Conservation (phyloP, 2,329 filamentous ascomycete species). For the Phyllosticta citrichinensis region DNA sequence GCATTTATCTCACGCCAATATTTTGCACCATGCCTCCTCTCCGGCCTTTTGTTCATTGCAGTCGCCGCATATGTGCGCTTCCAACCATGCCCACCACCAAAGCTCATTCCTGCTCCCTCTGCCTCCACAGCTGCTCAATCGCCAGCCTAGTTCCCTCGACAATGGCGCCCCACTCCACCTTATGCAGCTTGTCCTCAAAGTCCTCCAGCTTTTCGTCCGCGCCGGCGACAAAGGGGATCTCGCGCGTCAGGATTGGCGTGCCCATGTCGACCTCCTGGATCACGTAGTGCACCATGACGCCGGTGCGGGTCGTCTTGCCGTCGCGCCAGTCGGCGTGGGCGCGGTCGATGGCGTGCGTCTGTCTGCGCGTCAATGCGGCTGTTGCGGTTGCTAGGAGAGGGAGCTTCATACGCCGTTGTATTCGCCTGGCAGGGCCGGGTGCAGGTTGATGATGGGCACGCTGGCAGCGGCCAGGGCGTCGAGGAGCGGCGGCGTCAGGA, state of each 20-base stretch:
- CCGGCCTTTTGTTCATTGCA: not conserved
- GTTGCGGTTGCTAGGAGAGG: not conserved
- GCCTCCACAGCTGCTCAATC: constrained; percentile 4
- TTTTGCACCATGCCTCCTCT: not conserved
- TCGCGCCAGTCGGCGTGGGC: constrained; percentile 64
- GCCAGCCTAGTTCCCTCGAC: constrained; percentile 55
- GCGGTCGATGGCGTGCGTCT: constrained; percentile 59
- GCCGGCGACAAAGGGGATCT: constrained; percentile 53
- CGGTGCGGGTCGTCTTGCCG: constrained; percentile 57
- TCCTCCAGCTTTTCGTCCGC: constrained; percentile 54
- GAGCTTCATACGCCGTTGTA: constrained; percentile 53
- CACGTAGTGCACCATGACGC: constrained; percentile 86
- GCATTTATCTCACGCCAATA: not conserved
- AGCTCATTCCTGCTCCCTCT: not conserved
- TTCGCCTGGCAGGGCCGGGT: constrained; percentile 62
- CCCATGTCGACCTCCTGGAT: constrained; percentile 68
- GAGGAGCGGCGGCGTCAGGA: constrained; percentile 61
- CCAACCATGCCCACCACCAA: not conserved
- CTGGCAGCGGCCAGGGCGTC: constrained; percentile 52
- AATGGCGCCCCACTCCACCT: constrained; percentile 66
- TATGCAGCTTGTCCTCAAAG: constrained; percentile 65
- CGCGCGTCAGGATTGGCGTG: constrained; percentile 57
- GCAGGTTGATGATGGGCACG: constrained; percentile 70
- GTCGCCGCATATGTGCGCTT: not conserved
- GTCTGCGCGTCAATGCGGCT: not conserved